Conservation (phyloP, 139 green algal species). For the Chlorella sorokiniana region DNA sequence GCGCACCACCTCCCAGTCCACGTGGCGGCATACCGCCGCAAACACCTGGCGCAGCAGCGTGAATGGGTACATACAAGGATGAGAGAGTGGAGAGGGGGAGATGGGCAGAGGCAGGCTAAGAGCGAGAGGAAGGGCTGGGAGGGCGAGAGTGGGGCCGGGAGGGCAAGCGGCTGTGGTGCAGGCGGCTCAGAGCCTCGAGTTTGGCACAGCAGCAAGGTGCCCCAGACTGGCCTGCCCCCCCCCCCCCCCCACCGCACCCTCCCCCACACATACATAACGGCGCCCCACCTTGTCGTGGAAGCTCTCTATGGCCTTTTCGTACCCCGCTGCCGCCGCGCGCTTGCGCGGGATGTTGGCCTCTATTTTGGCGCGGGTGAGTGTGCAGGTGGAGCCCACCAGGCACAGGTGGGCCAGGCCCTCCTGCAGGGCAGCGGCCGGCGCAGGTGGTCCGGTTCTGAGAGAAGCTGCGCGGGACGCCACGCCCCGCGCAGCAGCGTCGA, state of each 20-base stretch:
- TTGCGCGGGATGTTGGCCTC: conserved; percentile 92
- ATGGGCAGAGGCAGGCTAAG: not conserved
- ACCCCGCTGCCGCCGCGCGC: conserved; percentile 79
- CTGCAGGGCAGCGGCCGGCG: conserved; percentile 33
- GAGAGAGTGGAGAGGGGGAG: not conserved
- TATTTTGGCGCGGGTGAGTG: conserved; percentile 76
- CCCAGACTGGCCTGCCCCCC: too few relatives aligned
- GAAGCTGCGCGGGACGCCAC: too few relatives aligned
- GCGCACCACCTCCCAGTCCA: conserved; percentile 89
- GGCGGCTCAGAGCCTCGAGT: too few relatives aligned
- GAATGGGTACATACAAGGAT: too few relatives aligned
- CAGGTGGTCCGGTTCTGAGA: not conserved
- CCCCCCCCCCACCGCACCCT: too few relatives aligned
- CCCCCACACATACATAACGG: not conserved
- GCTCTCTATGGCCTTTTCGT: conserved; percentile 83
- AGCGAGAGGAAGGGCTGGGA: not conserved
- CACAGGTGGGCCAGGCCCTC: conserved; percentile 90
- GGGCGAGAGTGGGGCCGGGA: too few relatives aligned
- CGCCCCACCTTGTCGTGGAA: conserved; percentile 69
- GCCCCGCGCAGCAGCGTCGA: too few relatives aligned
- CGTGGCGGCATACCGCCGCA: conserved; percentile 75
- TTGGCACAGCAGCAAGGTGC: too few relatives aligned
- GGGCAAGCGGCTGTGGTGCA: too few relatives aligned
- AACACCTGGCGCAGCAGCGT: conserved; percentile 41
- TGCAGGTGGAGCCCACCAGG: conserved; percentile 86